Evolutionary conservation across 1,284 basidiomycete genomes (phyloP).

Genomic region (Retiboletus fuscus): DNA sequence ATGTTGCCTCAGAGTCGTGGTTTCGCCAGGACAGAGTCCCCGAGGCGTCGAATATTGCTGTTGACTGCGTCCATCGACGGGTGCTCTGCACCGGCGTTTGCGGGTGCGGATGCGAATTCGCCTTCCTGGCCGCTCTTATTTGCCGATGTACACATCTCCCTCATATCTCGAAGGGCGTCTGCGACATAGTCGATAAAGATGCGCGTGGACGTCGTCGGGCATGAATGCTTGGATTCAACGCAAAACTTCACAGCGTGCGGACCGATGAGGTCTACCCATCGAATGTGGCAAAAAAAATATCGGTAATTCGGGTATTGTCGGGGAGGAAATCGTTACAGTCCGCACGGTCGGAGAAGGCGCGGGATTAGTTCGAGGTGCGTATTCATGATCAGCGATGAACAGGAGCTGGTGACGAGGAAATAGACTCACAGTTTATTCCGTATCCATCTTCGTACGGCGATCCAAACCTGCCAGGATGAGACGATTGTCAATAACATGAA

Average conservation of each 20-base stretch:
- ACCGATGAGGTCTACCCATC: slow-evolving; percentile 80
- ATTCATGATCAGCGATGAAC: not conserved
- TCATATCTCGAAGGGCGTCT: slow-evolving; percentile 83
- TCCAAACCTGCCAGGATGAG: slow-evolving; percentile 70
- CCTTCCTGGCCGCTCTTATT: slow-evolving; percentile 22
- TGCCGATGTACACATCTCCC: slow-evolving; percentile 57
- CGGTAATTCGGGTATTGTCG: slow-evolving; percentile 1
- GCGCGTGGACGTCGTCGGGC: slow-evolving; percentile 77
- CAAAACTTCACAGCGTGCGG: slow-evolving; percentile 91
- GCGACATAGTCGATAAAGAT: slow-evolving; percentile 75
- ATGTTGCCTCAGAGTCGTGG: slow-evolving; percentile 33
- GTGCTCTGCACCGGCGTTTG: not conserved
- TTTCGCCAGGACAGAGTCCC: slow-evolving; percentile 24
- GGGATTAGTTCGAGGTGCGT: not conserved
- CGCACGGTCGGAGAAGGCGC: not conserved
- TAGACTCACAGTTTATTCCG: slow-evolving; percentile 86
- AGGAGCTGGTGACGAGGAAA: not conserved
- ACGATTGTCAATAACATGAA: slow-evolving; percentile 22
- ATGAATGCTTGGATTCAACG: slow-evolving; percentile 90
- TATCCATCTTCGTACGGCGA: slow-evolving; percentile 86
- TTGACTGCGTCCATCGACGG: not conserved
- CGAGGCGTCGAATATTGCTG: not conserved
- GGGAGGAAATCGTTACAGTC: not conserved
- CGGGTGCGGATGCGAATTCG: slow-evolving; percentile 4
- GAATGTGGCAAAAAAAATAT: not conserved